Conservation (phyloP, 257 asterid genomes). For the Schizonepeta tenuifolia region DNA sequence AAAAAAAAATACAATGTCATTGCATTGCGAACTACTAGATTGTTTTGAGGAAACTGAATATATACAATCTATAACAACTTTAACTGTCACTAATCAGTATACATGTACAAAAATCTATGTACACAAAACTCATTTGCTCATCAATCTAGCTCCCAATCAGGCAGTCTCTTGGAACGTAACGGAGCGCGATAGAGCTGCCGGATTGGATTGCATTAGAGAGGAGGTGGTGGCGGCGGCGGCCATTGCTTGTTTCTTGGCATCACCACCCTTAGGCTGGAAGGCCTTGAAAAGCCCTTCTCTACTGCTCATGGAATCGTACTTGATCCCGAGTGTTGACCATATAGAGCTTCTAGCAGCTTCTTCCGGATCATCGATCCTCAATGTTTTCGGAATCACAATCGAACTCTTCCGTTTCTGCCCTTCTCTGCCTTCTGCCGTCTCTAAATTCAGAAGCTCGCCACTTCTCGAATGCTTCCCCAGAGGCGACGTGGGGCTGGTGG, state of each 20-base stretch:
- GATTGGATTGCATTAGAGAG: constrained; percentile 67
- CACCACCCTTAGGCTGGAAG: constrained; percentile 58
- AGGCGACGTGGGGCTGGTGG: constrained; percentile 46
- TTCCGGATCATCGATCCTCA: constrained; percentile 86
- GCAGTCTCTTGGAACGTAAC: constrained; percentile 65
- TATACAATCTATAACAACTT: constrained; percentile 14
- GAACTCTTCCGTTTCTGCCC: constrained; percentile 27
- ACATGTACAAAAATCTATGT: constrained; percentile 32
- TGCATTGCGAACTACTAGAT: constrained; percentile 3
- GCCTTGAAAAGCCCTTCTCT: constrained; percentile 77
- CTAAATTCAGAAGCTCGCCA: constrained; percentile 49
- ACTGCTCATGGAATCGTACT: constrained; percentile 46
- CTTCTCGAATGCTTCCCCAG: constrained; percentile 78
- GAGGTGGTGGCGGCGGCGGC: constrained; percentile 24
- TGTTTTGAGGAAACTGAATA: constrained; percentile 11
- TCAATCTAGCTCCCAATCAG: not conserved
- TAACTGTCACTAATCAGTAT: constrained; percentile 17
- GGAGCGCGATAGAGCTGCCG: constrained; percentile 86
- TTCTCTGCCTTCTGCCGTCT: constrained; percentile 26
- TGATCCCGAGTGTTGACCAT: constrained; percentile 84
- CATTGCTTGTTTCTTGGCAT: constrained; percentile 39
- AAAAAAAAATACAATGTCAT: too few species aligned
- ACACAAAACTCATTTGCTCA: constrained; percentile 25
- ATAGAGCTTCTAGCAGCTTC: constrained; percentile 94
- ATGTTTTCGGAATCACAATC: constrained; percentile 69